These are phyloP conservation scores for Mycena vitilis DNA, from an alignment of 768 basidiomycete species.

Conservation along the genomic window DNA sequence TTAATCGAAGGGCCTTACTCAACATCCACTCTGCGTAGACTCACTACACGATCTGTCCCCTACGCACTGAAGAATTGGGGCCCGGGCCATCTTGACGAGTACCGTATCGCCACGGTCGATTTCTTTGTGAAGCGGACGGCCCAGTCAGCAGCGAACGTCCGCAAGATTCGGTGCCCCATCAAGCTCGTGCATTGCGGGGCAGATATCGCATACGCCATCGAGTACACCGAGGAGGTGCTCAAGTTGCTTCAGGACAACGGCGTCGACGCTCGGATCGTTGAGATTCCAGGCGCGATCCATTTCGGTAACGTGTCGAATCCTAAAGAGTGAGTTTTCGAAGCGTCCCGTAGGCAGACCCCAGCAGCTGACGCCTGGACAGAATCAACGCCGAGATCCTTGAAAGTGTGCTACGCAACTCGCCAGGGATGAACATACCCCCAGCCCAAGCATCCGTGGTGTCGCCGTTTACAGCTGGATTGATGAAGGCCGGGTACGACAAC, in stretches of 20 bases:
- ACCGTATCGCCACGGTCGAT: conserved; percentile 31
- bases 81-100: conserved; percentile 13
- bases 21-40: conserved; percentile 12
- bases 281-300: conserved; percentile 36
- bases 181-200: conserved; percentile 41
- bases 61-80: conserved; percentile 35
- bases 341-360: neutral
- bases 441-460: conserved; percentile 28
- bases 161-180: conserved; percentile 38
- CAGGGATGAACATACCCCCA: conserved; percentile 26
- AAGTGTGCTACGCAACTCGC: conserved; percentile 25
- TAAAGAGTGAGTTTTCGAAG: conserved; percentile 28
- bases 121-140: conserved; percentile 35
- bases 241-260: conserved; percentile 38
- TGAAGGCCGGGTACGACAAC: conserved; percentile 31
- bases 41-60: conserved; percentile 26
- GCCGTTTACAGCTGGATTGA: conserved; percentile 32
- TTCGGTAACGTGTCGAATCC: conserved; percentile 36
- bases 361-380: conserved; percentile 6
- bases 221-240: conserved; percentile 32
- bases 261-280: conserved; percentile 30
- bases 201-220: conserved; percentile 41
- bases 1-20: neutral
- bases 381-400: conserved; percentile 29
- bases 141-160: conserved; percentile 29